Conservation (phyloP, 1,284 basidiomycete genomes). For the Coniophora puteana region DNA sequence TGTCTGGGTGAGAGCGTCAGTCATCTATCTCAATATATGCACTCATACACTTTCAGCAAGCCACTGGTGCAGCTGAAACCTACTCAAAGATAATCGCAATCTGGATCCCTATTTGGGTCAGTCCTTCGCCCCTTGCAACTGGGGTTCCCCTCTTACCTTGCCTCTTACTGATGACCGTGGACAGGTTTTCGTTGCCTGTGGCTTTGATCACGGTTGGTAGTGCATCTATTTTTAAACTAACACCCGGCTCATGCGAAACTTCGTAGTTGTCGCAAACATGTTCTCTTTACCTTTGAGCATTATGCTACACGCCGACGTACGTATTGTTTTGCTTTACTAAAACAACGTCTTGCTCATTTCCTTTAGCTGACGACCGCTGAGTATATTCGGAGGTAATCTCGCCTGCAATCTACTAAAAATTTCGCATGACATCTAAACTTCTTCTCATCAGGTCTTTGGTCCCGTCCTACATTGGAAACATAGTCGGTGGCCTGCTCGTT, state of each 20-base stretch:
- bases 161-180: constrained; percentile 6
- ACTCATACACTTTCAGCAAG: constrained; percentile 47
- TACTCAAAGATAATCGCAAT: constrained; percentile 70
- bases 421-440: not conserved
- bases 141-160: not conserved
- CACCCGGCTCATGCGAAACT: constrained; percentile 2
- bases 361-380: constrained; percentile 46
- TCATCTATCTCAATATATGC: not conserved
- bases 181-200: constrained; percentile 68
- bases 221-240: not conserved
- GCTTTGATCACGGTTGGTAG: constrained; percentile 65
- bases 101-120: constrained; percentile 76
- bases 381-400: constrained; percentile 74
- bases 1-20: constrained; percentile 54
- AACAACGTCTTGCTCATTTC: constrained; percentile 6
- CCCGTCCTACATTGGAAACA: constrained; percentile 66
- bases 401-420: constrained; percentile 16
- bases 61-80: constrained; percentile 67
- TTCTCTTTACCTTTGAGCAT: constrained; percentile 71
- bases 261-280: constrained; percentile 67
- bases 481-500: constrained; percentile 63
- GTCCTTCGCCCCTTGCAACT: constrained; percentile 13
- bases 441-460: constrained; percentile 51
- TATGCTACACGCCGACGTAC: constrained; percentile 63
- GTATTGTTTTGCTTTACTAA: constrained; percentile 17